Conservation (phyloP, 108 stramenopile species). For the Nitzschia putrida region DNA sequence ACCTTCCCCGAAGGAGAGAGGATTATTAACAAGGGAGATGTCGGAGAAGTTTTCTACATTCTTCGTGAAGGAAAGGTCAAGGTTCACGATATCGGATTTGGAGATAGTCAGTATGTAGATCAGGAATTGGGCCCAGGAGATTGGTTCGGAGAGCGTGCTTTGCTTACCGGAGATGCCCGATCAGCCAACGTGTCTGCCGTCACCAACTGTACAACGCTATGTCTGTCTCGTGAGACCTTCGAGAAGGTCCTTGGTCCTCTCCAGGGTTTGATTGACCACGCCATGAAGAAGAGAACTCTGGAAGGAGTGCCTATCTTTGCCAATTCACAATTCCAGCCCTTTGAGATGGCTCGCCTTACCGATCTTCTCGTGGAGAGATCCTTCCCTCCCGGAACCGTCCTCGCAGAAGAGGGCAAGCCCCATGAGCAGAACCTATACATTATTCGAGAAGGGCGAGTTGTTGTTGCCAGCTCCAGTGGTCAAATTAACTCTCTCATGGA, state of each 20-base stretch:
- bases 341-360: constrained; percentile 79
- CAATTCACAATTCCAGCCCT: constrained; percentile 80
- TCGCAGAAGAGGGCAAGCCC: constrained; percentile 79
- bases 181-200: constrained; percentile 80
- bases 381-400: constrained; percentile 64
- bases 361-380: constrained; percentile 67
- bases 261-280: constrained; percentile 76
- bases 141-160: constrained; percentile 95
- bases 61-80: constrained; percentile 86
- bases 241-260: constrained; percentile 78
- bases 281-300: constrained; percentile 81
- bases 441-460: constrained; percentile 72
- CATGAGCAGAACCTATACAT: constrained; percentile 76
- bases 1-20: constrained; percentile 83
- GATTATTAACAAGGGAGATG: constrained; percentile 92
- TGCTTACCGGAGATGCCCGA: constrained; percentile 94
- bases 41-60: constrained; percentile 94
- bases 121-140: constrained; percentile 83
- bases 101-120: constrained; percentile 78
- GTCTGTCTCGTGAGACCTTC: constrained; percentile 78
- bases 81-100: constrained; percentile 89
- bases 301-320: constrained; percentile 87
- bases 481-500: constrained; percentile 71
- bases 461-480: constrained; percentile 68
- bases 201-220: constrained; percentile 65